These are phyloP conservation scores for Fusarium mangiferae DNA, from an alignment of 2,329 filamentous ascomycete species.

Conservation along the genomic window DNA sequence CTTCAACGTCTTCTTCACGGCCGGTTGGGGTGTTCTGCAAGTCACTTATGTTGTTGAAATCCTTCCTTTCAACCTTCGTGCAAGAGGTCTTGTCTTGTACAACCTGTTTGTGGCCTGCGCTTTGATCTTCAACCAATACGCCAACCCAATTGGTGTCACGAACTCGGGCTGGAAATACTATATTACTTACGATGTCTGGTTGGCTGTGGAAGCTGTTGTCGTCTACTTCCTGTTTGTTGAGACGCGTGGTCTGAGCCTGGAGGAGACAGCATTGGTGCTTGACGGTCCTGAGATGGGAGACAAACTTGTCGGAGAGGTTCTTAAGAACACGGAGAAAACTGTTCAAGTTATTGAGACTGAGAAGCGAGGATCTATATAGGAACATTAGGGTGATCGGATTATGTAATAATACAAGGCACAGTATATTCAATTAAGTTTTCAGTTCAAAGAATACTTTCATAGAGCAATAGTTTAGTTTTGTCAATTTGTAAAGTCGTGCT, in stretches of 20 bases:
- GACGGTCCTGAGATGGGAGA: conserved; percentile 50
- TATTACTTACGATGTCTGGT: conserved; percentile 10
- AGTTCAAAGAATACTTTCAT: too few species aligned
- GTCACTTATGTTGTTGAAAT: conserved; percentile 20
- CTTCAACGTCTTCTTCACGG: conserved; percentile 15
- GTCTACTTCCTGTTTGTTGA: conserved; percentile 20
- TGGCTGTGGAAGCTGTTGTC: conserved; percentile 7
- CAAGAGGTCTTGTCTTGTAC: neutral
- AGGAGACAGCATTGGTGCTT: conserved; percentile 9
- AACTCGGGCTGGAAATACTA: conserved; percentile 15
- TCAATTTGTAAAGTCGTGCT: too few species aligned
- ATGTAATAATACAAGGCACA: too few species aligned
- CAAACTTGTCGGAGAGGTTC: conserved; percentile 11
- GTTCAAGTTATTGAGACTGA: conserved; percentile 6
- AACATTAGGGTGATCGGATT: accelerated
- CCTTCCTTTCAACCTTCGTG: conserved; percentile 5
- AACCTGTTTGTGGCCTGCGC: conserved; percentile 7
- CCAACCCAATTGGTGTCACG: conserved; percentile 6
- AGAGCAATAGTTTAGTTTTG: too few species aligned
- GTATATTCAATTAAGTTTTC: too few species aligned
- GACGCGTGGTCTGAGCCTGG: neutral
- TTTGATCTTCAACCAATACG: conserved; percentile 16
- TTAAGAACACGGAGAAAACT: conserved; percentile 2
- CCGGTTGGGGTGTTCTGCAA: conserved; percentile 15
- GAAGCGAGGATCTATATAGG: neutral